Evolutionary conservation across 2,329 filamentous ascomycete genomes (phyloP), one percentile per base, ranked within the genome.

Genomic region (Microsporum ferrugineum): DNA sequence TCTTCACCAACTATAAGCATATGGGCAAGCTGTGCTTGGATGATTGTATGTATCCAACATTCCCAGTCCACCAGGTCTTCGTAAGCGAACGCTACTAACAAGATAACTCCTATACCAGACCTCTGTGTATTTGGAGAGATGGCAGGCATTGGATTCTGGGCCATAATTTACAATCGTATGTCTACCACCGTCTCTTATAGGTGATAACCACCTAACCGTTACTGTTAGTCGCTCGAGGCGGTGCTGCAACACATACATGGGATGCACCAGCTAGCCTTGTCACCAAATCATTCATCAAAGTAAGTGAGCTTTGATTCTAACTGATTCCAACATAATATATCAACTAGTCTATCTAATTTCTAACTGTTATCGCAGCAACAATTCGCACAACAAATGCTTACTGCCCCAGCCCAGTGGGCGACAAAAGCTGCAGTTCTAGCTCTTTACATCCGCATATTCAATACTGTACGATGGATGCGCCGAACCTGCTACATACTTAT

Each of bases 401-500:
- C 8, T 27, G 8, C 17, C 2, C 55, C 34, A 27, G 38, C 55
- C n/a, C 8, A 39, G n/a, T 57, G 55, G 33, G 17, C 34, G 3
- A 57, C 55, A 12, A 57, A 57, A 39, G n/a, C 55, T 10, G 55
- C 55, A 0, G 34, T 57, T 29, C 27, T 57, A 2, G 55, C 36
- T 6, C 55, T 57, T 10, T 57, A 57, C 38, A 57, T 57, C 14
- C 55, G 55, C n/a, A 17, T 57, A 14, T 57, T 57, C 17, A 33
- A 31, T 33, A 27, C 7, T 10, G 6, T 23, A 29, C 7, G 34
- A 14, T 57, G 55, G 55, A 57, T 39, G 23, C 36, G 33, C n/a
- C 38, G 33, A 10, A 41, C 23, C 34, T 57, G 33, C 34, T 57
- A 57, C 6, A 23, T 3, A n/a, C 17, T 39, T 7, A 57, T 57